These are phyloP conservation scores for Citrullus colocynthis DNA, from an alignment of 306 rosid genomes.

Conservation along the genomic window DNA sequence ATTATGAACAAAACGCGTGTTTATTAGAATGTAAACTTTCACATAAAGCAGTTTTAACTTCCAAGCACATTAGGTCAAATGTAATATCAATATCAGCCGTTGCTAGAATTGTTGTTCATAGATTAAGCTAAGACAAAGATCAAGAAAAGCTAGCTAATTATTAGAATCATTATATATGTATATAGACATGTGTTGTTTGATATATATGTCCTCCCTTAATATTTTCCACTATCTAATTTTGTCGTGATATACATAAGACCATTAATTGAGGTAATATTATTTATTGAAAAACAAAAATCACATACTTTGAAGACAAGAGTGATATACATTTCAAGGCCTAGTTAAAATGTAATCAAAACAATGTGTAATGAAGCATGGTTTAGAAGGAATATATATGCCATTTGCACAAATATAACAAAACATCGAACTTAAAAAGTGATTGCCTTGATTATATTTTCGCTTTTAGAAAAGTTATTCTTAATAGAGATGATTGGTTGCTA, in stretches of 20 bases:
- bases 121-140: not conserved
- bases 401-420: not conserved
- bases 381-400: not conserved
- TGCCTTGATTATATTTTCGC: not conserved
- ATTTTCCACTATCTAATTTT: too few species aligned
- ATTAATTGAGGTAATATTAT: too few species aligned
- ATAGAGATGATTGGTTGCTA: not conserved
- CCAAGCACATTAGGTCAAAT: not conserved
- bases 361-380: not conserved
- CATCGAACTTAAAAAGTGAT: not conserved
- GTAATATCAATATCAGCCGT: not conserved
- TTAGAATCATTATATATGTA: not conserved
- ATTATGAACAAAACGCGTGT: not conserved
- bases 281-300: too few species aligned
- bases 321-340: too few species aligned
- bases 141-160: not conserved
- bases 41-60: not conserved
- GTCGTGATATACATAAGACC: too few species aligned
- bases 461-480: not conserved
- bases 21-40: not conserved
- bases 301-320: too few species aligned
- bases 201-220: too few species aligned
- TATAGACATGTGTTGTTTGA: not conserved
- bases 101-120: not conserved
- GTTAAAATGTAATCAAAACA: too few species aligned